phyloP scores from a whole-genome alignment of 345 rosid species.

The Balakata baccata region DNA sequence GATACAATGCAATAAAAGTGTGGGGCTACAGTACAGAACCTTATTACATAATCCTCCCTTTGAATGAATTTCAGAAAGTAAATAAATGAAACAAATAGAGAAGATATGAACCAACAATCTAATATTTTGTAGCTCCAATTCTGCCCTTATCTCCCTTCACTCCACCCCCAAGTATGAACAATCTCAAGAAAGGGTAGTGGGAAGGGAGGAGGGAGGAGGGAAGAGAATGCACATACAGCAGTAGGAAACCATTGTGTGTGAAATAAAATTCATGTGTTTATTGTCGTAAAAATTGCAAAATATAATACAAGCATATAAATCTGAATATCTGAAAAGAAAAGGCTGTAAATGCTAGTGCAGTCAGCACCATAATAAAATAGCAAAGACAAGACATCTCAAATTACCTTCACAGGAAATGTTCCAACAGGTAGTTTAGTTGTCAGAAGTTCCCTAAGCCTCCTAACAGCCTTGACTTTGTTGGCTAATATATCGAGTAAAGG shows the following conservation, averaged over 20 bases:
- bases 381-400: constrained; percentile 6
- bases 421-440: constrained; percentile 89
- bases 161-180: not conserved
- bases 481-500: constrained; percentile 97
- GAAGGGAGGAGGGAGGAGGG: not conserved
- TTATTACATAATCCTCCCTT: not conserved
- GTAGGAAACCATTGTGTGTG: not conserved
- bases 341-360: not conserved
- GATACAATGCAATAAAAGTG: too few relatives aligned
- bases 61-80: not conserved
- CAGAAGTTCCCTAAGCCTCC: constrained; percentile 97
- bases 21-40: not conserved
- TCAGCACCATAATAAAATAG: not conserved
- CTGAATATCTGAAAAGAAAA: not conserved
- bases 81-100: not conserved
- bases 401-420: constrained; percentile 98
- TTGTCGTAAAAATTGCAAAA: constrained; percentile 4
- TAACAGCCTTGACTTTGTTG: constrained; percentile 90
- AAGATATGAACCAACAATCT: constrained; percentile 1
- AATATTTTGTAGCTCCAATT: not conserved
- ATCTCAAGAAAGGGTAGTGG: not conserved
- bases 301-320: not conserved
- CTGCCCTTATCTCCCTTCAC: not conserved
- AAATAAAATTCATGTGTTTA: constrained; percentile 1
- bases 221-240: not conserved